Percentiles rank a stretch among this genome's conserved stretches.
phyloP scores from a whole-genome alignment of 78 protist genomes.

The Speleostelium caveatum region DNA sequence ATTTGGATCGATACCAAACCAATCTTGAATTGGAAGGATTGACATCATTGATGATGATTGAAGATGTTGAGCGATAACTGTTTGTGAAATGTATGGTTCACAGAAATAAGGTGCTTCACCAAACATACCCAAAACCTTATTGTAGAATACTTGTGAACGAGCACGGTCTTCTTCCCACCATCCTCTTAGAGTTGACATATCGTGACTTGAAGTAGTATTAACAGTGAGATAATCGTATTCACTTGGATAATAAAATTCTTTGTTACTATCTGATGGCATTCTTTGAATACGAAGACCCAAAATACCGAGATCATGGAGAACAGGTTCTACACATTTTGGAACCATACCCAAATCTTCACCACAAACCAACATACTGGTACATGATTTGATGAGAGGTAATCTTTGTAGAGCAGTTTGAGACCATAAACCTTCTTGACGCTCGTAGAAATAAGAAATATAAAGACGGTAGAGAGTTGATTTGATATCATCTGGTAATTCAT shows the following conservation, averaged over 20 bases:
- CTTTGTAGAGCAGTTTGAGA: constrained; percentile 73
- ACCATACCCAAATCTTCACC: constrained; percentile 93
- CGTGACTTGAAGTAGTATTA: constrained; percentile 87
- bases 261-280: constrained; percentile 75
- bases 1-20: constrained; percentile 61
- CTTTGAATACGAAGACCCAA: constrained; percentile 78
- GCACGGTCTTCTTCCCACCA: constrained; percentile 88
- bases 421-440: constrained; percentile 86
- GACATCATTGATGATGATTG: constrained; percentile 79
- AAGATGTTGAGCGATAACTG: constrained; percentile 75
- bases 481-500: constrained; percentile 66
- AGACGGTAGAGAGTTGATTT: constrained; percentile 61
- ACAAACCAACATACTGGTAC: constrained; percentile 86
- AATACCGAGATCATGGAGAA: constrained; percentile 67
- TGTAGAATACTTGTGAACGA: constrained; percentile 74
- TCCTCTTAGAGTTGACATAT: constrained; percentile 82
- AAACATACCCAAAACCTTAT: constrained; percentile 57
- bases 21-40: constrained; percentile 85
- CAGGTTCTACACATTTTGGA: constrained; percentile 81
- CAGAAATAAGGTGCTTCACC: constrained; percentile 82
- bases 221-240: constrained; percentile 81
- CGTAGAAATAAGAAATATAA: constrained; percentile 69
- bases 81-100: constrained; percentile 53
- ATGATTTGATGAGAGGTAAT: constrained; percentile 72
- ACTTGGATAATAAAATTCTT: constrained; percentile 64